Base-by-base conservation (phyloP, 2,329 filamentous ascomycete species). In the Pseudonectria foliicola region DNA sequence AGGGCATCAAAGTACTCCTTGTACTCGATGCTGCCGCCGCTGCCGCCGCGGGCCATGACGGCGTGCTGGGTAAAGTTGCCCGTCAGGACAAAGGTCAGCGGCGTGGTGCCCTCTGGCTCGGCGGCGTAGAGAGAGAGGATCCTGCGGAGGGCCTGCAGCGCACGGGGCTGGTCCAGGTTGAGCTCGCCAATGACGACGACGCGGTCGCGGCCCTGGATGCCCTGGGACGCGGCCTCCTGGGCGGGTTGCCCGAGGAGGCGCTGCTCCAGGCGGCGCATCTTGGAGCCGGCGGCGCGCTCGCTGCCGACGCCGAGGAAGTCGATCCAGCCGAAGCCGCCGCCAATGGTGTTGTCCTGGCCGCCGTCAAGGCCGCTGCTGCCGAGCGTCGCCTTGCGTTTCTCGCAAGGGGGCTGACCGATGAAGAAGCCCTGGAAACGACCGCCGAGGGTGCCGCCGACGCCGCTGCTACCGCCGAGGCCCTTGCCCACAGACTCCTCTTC, bases 1-100 rank as follows among this genome's bases (percentile, higher is more conserved):
- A 98, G 73, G 7, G 80, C 77, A 62, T 98, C 88, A 58, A 96
- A 95, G 56, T 85, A 82, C 62, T 96, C 92, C 65, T 96, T 96
- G 66, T 95, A 96, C 62, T 94, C 88, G 48, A 96, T 89, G 59
- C 85, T 90, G 25, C 86, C 85, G 14, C 82, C 81, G 25, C 78
- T 81, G 16, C 79, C 77, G 34, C 84, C 81, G 18, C 75, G 69
- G 6, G 77, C 74, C 65, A 82, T 78, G 44, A 82, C 72, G 21
- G 78, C 75, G 34, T 80, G 68, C 35, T 71, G 67, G 13, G 75
- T 73, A 50, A 98, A 96, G 59, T 92, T 94, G 25, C 92, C 92
- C 30, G 86, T 78, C 6, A 98, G 63, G 29, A 95, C 68, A 52
- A 96, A 90, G 1, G 79, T 73, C 51, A 94, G 71, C 0, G 92